These are phyloP conservation scores for Lupinus albus DNA, from an alignment of 306 rosid genomes.

Conservation along the genomic window DNA sequence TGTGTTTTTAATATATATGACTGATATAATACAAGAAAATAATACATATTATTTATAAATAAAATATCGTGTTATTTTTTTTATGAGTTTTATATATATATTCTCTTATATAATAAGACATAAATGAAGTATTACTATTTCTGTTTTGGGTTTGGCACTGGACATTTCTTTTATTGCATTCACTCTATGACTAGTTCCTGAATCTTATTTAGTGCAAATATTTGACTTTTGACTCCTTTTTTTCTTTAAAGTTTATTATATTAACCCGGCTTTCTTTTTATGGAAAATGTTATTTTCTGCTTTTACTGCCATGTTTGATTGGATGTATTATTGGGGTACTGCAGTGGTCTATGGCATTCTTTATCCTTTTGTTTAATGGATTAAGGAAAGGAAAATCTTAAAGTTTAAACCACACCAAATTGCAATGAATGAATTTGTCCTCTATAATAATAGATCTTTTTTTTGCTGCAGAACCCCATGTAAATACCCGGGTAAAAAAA, in stretches of 20 bases:
- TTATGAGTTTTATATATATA: too few species aligned
- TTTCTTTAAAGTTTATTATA: constrained; percentile 1
- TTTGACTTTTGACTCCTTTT: constrained; percentile 37
- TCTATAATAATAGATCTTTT: background rate
- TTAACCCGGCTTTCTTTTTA: constrained; percentile 16
- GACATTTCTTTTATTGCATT: constrained; percentile 23
- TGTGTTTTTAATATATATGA: too few species aligned
- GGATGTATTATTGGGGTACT: constrained; percentile 29
- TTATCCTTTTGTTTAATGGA: constrained; percentile 28
- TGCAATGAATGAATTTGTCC: constrained; percentile 29
- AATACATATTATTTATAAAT: too few species aligned
- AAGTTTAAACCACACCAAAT: constrained; percentile 21
- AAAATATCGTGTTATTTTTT: too few species aligned
- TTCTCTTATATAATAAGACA: too few species aligned
- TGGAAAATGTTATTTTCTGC: constrained; percentile 24
- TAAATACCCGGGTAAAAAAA: constrained; percentile 70
- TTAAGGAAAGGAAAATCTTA: constrained; percentile 31
- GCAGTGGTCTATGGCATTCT: background rate
- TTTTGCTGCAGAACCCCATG: constrained; percentile 64
- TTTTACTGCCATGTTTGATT: constrained; percentile 14
- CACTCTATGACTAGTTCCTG: constrained; percentile 33
- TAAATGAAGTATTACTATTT: too few species aligned
- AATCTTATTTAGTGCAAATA: constrained; percentile 5
- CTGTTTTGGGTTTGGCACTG: background rate
- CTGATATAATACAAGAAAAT: too few species aligned